Evolutionary conservation across 768 basidiomycete species (phyloP).

Genomic region (Scleroderma citrinum): DNA sequence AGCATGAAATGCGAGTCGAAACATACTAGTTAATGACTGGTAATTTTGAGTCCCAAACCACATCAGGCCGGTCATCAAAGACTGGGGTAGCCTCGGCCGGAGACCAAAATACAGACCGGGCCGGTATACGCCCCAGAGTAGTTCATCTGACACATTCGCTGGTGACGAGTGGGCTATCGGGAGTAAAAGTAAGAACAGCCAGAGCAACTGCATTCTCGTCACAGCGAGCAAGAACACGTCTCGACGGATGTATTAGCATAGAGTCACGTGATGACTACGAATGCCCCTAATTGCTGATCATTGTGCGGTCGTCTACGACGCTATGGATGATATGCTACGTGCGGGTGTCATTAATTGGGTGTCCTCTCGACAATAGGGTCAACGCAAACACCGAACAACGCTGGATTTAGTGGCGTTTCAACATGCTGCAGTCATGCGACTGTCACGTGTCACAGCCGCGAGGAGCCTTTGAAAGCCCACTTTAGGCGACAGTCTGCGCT

Average conservation of each 20-base stretch:
- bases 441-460: slow-evolving; percentile 28
- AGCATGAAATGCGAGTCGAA: slow-evolving; percentile 2
- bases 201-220: slow-evolving; percentile 15
- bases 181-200: slow-evolving; percentile 23
- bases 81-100: slow-evolving; percentile 76
- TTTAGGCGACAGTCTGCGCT: slow-evolving; percentile 17
- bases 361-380: no score
- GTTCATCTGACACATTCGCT: slow-evolving; percentile 33
- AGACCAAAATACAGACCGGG: slow-evolving; percentile 96
- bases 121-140: slow-evolving; percentile 75
- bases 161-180: slow-evolving; percentile 15
- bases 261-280: slow-evolving; percentile 15
- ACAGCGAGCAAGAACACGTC: background rate
- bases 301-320: no score
- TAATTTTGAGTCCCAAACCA: slow-evolving; percentile 93
- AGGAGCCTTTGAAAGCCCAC: slow-evolving; percentile 28
- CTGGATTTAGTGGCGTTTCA: slow-evolving; percentile 8
- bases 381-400: background rate
- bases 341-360: no score
- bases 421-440: slow-evolving; percentile 21
- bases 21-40: slow-evolving; percentile 59
- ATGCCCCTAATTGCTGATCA: no score
- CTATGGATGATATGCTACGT: no score
- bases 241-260: background rate
- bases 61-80: slow-evolving; percentile 88